phyloP scores from a whole-genome alignment of 306 rosid genomes.

The Begonia peltatifolia region DNA sequence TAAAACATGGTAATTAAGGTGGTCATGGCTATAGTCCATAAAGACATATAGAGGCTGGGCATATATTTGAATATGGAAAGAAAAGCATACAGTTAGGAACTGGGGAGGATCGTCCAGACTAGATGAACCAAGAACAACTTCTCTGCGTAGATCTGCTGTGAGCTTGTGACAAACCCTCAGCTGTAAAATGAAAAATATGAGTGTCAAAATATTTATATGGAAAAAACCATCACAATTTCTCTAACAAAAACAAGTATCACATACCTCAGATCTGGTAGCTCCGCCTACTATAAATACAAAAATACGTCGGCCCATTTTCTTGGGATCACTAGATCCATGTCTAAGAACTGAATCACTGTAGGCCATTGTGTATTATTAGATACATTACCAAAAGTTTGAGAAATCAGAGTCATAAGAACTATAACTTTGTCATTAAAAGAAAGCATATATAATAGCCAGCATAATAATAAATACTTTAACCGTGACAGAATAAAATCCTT shows the following conservation, averaged over 20 bases:
- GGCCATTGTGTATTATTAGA: not conserved
- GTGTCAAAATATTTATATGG: not conserved
- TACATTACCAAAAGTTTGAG: not conserved
- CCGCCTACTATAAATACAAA: constrained; percentile 92
- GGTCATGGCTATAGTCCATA: not conserved
- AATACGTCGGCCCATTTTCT: constrained; percentile 78
- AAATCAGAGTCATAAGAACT: constrained; percentile 12
- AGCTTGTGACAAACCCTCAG: constrained; percentile 96
- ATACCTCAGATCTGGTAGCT: constrained; percentile 95
- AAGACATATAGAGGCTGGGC: not conserved
- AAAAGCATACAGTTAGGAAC: constrained; percentile 48
- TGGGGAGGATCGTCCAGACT: constrained; percentile 89
- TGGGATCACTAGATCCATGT: constrained; percentile 79
- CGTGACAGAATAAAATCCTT: not conserved
- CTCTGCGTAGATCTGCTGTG: constrained; percentile 63
- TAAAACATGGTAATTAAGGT: too few species aligned
- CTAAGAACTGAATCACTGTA: constrained; percentile 58
- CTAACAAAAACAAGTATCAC: constrained; percentile 1
- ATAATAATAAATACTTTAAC: not conserved
- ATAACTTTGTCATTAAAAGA: constrained; percentile 12
- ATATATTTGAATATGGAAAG: not conserved
- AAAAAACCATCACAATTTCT: constrained; percentile 1
- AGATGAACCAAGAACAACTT: constrained; percentile 79
- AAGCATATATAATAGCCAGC: not conserved
- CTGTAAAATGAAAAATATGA: constrained; percentile 24